A percentile compares a stretch with the other conserved stretches of the same genome.
phyloP scores from a whole-genome alignment of 176 grass and related monocot genomes.

The Areca catechu region DNA sequence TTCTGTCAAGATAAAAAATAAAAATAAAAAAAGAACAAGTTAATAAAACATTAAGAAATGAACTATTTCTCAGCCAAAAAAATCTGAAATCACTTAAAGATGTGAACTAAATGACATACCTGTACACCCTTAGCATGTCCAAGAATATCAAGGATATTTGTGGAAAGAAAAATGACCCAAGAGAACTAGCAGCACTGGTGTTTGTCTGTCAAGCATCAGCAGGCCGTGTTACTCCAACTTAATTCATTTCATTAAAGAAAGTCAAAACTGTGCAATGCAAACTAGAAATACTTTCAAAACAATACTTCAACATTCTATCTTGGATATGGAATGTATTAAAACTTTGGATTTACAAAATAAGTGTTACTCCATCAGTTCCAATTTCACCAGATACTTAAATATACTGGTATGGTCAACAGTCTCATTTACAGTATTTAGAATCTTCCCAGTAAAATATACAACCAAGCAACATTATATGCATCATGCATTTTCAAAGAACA shows the following conservation, averaged over 20 bases:
- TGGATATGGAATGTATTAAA: no score
- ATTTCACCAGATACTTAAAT: no score
- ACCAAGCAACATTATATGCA: no score
- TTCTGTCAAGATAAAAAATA: conserved; percentile 42
- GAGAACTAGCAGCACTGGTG: conserved; percentile 80
- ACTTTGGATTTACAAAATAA: no score
- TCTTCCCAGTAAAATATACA: no score
- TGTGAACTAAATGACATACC: conserved; percentile 21
- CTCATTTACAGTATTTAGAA: no score
- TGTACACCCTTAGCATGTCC: conserved; percentile 97
- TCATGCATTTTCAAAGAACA: no score
- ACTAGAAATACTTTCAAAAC: no score
- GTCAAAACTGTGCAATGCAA: no score
- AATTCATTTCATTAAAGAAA: background rate
- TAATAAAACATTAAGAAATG: background rate
- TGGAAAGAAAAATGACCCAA: conserved; percentile 90
- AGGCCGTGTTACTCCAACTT: conserved; percentile 2
- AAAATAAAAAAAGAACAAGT: background rate
- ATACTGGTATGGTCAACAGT: no score
- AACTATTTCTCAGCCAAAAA: background rate
- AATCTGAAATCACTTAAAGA: background rate
- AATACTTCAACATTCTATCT: no score
- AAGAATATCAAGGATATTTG: conserved; percentile 94
- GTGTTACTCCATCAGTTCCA: no score
- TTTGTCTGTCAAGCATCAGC: conserved; percentile 74